Evolutionary conservation across 2,329 filamentous ascomycete genomes (phyloP).

Genomic region (Sporothrix schenckii): DNA sequence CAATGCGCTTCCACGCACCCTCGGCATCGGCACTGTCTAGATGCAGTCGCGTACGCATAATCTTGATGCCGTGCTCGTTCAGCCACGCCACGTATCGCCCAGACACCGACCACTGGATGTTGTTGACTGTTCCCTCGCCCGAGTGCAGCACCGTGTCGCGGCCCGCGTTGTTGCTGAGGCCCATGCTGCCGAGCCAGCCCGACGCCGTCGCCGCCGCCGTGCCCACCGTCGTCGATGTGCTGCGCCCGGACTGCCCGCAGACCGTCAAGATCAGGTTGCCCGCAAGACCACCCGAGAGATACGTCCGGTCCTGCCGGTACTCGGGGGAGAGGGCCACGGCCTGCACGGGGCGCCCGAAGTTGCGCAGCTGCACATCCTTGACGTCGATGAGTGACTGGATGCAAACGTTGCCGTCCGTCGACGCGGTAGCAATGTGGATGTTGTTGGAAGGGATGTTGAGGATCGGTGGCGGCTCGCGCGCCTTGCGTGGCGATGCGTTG

Average conservation of each 20-base stretch:
- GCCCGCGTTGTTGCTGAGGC: constrained; percentile 74
- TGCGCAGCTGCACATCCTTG: constrained; percentile 87
- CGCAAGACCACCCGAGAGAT: constrained; percentile 86
- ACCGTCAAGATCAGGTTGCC: constrained; percentile 85
- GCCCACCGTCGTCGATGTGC: constrained; percentile 82
- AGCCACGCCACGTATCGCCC: constrained; percentile 94
- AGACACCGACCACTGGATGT: constrained; percentile 91
- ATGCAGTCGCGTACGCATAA: constrained; percentile 88
- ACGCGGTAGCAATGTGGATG: constrained; percentile 91
- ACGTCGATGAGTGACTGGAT: constrained; percentile 83
- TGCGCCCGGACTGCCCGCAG: constrained; percentile 77
- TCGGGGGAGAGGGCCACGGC: constrained; percentile 93
- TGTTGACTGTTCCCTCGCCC: constrained; percentile 87
- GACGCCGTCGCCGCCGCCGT: constrained; percentile 82
- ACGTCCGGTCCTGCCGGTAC: constrained; percentile 84
- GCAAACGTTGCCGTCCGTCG: constrained; percentile 94
- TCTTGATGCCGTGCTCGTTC: constrained; percentile 96
- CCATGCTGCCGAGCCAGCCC: constrained; percentile 89
- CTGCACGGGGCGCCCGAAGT: constrained; percentile 91
- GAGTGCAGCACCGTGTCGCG: constrained; percentile 87
- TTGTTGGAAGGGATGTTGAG: constrained; percentile 81
- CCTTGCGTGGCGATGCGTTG: constrained; percentile 55
- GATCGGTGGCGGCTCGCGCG: constrained; percentile 59
- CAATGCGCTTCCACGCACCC: constrained; percentile 90
- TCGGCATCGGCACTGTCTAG: constrained; percentile 76